A percentile compares a stretch with the other conserved stretches of the same genome.
Conservation (phyloP, 164 flowering plant species). For the Santalum album region DNA sequence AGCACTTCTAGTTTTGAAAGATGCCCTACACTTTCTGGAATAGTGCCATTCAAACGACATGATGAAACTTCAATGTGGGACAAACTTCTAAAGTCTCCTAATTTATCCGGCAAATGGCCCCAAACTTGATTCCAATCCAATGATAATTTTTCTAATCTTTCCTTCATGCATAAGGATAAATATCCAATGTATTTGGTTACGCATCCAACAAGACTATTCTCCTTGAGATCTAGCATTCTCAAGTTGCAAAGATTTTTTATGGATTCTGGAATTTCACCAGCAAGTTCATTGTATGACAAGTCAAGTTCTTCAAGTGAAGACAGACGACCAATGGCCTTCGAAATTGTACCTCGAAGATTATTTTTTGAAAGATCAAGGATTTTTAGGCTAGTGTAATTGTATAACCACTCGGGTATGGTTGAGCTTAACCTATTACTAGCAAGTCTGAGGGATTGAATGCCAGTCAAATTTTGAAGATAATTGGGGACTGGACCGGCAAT, state of each 20-base stretch:
- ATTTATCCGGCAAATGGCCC: too few species aligned
- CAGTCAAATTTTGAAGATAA: neutral
- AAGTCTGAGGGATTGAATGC: conserved; percentile 2
- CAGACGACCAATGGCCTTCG: conserved; percentile 4
- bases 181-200: neutral
- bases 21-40: neutral
- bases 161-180: neutral
- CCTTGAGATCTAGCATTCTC: neutral
- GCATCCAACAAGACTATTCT: conserved; percentile 1
- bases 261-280: neutral
- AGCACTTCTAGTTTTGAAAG: neutral
- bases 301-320: conserved; percentile 5
- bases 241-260: conserved; percentile 10
- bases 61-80: neutral
- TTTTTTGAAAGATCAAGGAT: conserved; percentile 7
- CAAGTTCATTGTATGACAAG: neutral
- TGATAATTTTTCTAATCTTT: too few species aligned
- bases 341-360: conserved; percentile 6
- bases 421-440: conserved; percentile 7
- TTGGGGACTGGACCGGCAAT: neutral
- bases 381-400: conserved; percentile 1
- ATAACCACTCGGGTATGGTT: conserved; percentile 13
- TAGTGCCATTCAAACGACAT: neutral
- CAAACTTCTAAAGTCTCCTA: too few species aligned
- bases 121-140: too few species aligned